A percentile compares a stretch with the other conserved stretches of the same genome.
Conservation (phyloP, 225 moss, liverwort and hornwort species). For the Straminergon stramineum region DNA sequence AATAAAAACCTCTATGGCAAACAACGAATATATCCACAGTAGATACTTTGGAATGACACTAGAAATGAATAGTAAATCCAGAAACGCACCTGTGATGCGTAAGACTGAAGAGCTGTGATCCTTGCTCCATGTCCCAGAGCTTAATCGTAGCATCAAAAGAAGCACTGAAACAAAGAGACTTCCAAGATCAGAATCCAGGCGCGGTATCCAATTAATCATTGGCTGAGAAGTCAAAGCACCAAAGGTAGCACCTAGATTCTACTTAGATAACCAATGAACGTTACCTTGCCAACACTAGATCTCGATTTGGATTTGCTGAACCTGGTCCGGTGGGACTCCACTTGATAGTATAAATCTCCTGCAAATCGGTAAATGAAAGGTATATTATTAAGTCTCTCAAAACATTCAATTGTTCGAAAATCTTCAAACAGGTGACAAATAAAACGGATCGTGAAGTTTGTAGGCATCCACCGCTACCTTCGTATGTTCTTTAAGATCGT, state of each 20-base stretch:
- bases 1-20: not conserved
- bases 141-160: constrained; percentile 98
- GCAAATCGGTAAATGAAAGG: not conserved
- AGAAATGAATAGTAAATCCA: not conserved
- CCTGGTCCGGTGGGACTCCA: constrained; percentile 99
- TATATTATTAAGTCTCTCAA: not conserved
- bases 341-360: constrained; percentile 99
- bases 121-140: constrained; percentile 93
- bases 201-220: not conserved
- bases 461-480: constrained; percentile 37
- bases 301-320: constrained; percentile 85
- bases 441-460: not conserved
- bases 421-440: not conserved
- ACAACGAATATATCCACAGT: not conserved
- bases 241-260: not conserved
- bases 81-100: constrained; percentile 76
- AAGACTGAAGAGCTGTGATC: constrained; percentile 82
- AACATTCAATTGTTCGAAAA: not conserved
- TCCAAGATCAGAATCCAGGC: not conserved
- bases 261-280: not conserved
- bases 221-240: not conserved
- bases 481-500: constrained; percentile 92
- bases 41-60: not conserved
- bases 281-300: constrained; percentile 87
- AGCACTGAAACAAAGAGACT: constrained; percentile 44